Evolutionary conservation across 768 basidiomycete genomes (phyloP), one percentile per base, ranked within the genome.

Genomic region (Phanerochaete sordida): DNA sequence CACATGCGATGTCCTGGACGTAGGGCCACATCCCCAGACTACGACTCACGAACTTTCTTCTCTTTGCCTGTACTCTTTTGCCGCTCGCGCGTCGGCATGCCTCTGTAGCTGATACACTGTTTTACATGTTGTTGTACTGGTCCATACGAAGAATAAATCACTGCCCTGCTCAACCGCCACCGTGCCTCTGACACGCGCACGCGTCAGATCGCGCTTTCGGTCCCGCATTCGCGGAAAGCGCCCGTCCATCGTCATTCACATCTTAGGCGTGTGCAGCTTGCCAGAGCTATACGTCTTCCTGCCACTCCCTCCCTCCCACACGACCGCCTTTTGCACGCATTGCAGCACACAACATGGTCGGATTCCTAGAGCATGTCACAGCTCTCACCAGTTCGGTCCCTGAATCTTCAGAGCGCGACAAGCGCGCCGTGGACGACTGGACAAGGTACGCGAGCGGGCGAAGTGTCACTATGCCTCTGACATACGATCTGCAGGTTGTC

Each of bases 341-440:
- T 6, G 3, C 24, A 48, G 11, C 19, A 12, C 7, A 23, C 4
- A 6, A 26, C 7, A 58, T 58, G 57, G 35, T 47, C 37, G 16
- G 31, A 1, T 23, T 58, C 21, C n/a, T 49, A 16, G 33, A 46
- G 2, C 69, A 70, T 56, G 26, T 70, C 23, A 60, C 61, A 23
- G 43, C 35, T 31, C 66, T 69, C 15, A 64, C 65, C 6, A 52
- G 59, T 24, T 59, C 66, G 11, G 43, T 55, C 13, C 65, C 68
- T 24, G 68, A 71, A 27, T 56, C 62, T 13, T 62, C 64, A 35
- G 70, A 69, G 48, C 61, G 66, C 47, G 68, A 69, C 13, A 58
- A 56, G 48, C 66, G 63, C 39, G 65, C 66, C 30, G 59, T 68
- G 9, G 70, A 71, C 21, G 70, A 69, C 43, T 71, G 70, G 70